These are phyloP conservation scores for Capronia americana DNA, from an alignment of 2,329 filamentous ascomycete species.

Conservation along the genomic window DNA sequence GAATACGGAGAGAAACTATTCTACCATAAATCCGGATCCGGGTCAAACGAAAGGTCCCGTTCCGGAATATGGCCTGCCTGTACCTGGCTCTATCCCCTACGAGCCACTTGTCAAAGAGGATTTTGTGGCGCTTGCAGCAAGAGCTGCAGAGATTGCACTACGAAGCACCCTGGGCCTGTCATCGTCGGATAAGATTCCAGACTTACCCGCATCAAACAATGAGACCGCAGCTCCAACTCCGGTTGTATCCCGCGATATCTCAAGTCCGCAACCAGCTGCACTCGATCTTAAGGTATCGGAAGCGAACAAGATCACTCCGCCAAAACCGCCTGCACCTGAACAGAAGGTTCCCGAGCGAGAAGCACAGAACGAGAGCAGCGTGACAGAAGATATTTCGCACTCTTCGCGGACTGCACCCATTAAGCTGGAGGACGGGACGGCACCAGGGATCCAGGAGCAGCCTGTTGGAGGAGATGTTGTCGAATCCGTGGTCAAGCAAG, in stretches of 20 bases:
- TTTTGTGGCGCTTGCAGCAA: constrained; percentile 55
- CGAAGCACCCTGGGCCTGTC: constrained; percentile 47
- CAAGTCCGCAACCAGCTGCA: constrained; percentile 10
- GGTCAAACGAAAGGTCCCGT: neutral
- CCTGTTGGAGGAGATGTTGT: neutral
- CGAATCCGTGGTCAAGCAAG: neutral
- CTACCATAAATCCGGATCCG: constrained; percentile 22
- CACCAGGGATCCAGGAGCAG: neutral
- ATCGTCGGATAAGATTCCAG: constrained; percentile 33
- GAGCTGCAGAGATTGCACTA: constrained; percentile 56
- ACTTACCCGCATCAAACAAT: constrained; percentile 38
- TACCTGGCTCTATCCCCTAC: constrained; percentile 21
- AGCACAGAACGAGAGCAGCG: constrained; percentile 19
- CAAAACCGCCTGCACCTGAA: constrained; percentile 11
- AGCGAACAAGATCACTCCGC: constrained; percentile 1
- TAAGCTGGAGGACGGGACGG: neutral
- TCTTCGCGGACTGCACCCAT: neutral
- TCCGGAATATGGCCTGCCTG: neutral
- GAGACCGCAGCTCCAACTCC: constrained; percentile 8
- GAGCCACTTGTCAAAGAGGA: constrained; percentile 46
- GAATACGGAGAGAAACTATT: constrained; percentile 13
- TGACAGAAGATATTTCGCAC: neutral
- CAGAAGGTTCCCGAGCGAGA: neutral
- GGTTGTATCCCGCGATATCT: constrained; percentile 12
- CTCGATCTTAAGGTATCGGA: constrained; percentile 23